These are phyloP conservation scores for Rossbeevera mucosa DNA, from an alignment of 768 basidiomycete species.

Conservation along the genomic window DNA sequence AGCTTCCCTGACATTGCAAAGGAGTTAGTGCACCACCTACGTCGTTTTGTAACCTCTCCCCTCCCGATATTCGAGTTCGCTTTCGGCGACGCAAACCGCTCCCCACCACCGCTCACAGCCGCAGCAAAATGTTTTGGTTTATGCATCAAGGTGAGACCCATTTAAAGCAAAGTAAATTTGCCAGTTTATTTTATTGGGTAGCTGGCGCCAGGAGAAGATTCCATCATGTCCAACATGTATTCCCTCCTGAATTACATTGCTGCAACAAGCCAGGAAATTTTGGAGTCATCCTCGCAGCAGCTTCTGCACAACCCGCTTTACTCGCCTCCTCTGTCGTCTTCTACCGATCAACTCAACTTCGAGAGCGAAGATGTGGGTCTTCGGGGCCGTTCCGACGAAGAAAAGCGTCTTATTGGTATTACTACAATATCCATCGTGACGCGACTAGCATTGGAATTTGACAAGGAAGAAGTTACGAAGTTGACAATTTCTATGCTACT, in stretches of 20 bases:
- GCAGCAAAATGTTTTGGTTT: constrained; percentile 88
- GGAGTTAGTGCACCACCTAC: constrained; percentile 70
- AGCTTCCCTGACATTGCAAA: constrained; percentile 81
- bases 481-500: constrained; percentile 90
- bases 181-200: constrained; percentile 28
- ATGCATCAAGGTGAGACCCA: constrained; percentile 66
- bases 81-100: constrained; percentile 66
- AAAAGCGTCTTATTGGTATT: constrained; percentile 78
- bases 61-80: constrained; percentile 85
- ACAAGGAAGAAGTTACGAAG: constrained; percentile 81
- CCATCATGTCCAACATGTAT: constrained; percentile 94
- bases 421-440: constrained; percentile 92
- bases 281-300: constrained; percentile 47
- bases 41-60: constrained; percentile 85
- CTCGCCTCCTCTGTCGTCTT: constrained; percentile 24
- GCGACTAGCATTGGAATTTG: constrained; percentile 80
- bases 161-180: background rate
- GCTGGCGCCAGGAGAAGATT: constrained; percentile 83
- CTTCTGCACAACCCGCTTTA: constrained; percentile 40
- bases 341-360: constrained; percentile 46
- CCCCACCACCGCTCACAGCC: constrained; percentile 74
- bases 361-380: constrained; percentile 62
- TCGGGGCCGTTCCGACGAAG: constrained; percentile 72
- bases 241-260: constrained; percentile 91
- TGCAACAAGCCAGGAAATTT: constrained; percentile 73